phyloP scores from a whole-genome alignment of 768 basidiomycete species.

The Trametes villosa region DNA sequence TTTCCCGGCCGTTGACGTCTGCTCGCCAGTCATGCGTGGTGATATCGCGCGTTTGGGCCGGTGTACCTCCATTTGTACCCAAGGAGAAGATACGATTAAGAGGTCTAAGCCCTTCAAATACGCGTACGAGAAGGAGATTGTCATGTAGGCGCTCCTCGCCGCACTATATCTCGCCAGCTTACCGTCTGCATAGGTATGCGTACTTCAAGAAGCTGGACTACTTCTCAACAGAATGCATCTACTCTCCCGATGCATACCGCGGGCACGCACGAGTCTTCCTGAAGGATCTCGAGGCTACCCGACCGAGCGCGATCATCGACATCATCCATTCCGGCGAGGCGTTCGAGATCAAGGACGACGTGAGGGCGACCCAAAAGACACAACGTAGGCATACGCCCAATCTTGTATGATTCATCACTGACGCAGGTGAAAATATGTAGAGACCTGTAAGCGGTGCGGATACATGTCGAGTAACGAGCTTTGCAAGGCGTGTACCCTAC shows the following conservation, averaged over 20 bases:
- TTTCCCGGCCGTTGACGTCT: slow-evolving; percentile 2
- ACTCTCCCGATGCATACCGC: slow-evolving; percentile 97
- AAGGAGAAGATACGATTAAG: slow-evolving; percentile 95
- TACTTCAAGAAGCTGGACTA: slow-evolving; percentile 99
- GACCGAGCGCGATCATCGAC: slow-evolving; percentile 95
- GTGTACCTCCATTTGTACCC: slow-evolving; percentile 93
- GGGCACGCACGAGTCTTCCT: slow-evolving; percentile 94
- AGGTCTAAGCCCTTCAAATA: slow-evolving; percentile 99
- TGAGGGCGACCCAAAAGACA: slow-evolving; percentile 80
- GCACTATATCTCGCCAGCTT: background rate
- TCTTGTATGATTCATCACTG: background rate
- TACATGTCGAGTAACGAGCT: slow-evolving; percentile 97
- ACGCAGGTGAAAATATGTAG: slow-evolving; percentile 43
- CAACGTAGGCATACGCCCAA: slow-evolving; percentile 66
- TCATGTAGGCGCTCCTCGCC: slow-evolving; percentile 68
- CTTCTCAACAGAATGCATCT: slow-evolving; percentile 99
- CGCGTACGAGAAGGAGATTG: slow-evolving; percentile 99
- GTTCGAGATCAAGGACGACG: slow-evolving; percentile 82
- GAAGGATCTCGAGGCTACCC: slow-evolving; percentile 92
- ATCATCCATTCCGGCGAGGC: slow-evolving; percentile 97
- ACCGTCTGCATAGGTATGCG: slow-evolving; percentile 72
- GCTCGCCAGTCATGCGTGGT: slow-evolving; percentile 85
- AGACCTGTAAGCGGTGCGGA: slow-evolving; percentile 89
- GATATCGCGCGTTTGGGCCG: slow-evolving; percentile 94
- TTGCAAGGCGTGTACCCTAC: slow-evolving; percentile 91